Conservation (phyloP, 495 filamentous ascomycete genomes). For the Aspergillus biplanus region DNA sequence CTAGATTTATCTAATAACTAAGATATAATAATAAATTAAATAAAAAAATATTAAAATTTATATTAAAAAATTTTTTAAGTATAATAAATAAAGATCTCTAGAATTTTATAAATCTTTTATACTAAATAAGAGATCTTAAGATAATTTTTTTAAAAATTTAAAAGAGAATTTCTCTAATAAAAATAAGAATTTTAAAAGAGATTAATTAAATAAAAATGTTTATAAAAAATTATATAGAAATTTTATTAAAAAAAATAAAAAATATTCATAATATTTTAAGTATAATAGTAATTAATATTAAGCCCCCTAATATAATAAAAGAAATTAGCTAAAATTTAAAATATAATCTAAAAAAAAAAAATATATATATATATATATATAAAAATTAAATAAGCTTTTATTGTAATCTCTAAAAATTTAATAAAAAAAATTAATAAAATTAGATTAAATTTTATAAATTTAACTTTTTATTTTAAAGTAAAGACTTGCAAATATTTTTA, state of each 20-base stretch:
- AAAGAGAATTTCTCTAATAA: background rate
- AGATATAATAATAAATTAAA: too few relatives aligned
- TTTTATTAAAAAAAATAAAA: background rate
- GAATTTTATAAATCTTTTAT: background rate
- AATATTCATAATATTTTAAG: background rate
- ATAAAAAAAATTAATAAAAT: background rate
- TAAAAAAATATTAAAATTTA: background rate
- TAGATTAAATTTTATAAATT: background rate
- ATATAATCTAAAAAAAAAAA: background rate
- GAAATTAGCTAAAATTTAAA: background rate
- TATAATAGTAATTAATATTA: background rate
- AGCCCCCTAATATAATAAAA: background rate
- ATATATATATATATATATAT: background rate
- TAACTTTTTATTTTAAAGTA: too few relatives aligned
- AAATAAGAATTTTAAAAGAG: background rate
- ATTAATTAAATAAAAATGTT: constrained; percentile 1
- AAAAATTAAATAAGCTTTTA: background rate
- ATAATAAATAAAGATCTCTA: background rate
- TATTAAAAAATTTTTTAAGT: background rate
- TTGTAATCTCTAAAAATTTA: background rate
- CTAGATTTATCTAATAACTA: too few relatives aligned
- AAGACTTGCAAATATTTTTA: too few relatives aligned
- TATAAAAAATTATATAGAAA: background rate
- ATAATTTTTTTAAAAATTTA: background rate
- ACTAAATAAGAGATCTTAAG: background rate